phyloP scores from a whole-genome alignment of 129 eudicot genomes.

The Tagetes erecta region DNA sequence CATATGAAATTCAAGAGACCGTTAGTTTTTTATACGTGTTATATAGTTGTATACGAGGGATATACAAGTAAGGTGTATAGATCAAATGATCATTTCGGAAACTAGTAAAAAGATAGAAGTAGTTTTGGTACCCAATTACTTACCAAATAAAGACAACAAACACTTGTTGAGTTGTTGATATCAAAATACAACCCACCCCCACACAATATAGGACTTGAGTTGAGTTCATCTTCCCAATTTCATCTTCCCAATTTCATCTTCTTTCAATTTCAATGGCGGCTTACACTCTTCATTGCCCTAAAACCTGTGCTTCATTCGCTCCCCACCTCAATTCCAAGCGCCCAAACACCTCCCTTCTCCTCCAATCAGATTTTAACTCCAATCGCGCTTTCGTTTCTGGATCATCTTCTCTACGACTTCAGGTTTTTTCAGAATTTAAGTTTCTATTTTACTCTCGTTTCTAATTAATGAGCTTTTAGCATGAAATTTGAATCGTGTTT shows the following conservation, averaged over 20 bases:
- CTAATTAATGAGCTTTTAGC: not conserved
- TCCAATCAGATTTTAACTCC: conserved; percentile 38
- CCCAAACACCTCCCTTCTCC: conserved; percentile 13
- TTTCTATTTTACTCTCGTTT: not conserved
- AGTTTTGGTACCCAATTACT: too few relatives aligned
- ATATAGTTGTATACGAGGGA: too few relatives aligned
- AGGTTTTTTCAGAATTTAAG: conserved; percentile 22
- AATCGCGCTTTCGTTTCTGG: conserved; percentile 17
- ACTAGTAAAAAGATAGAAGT: too few relatives aligned
- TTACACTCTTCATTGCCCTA: conserved; percentile 55
- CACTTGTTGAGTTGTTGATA: too few relatives aligned
- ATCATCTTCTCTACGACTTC: conserved; percentile 18
- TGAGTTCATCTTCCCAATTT: not conserved
- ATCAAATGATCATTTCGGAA: too few relatives aligned
- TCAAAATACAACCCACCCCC: not conserved
- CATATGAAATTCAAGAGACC: too few relatives aligned
- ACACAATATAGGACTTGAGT: not conserved
- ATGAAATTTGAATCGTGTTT: not conserved
- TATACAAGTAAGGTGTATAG: too few relatives aligned
- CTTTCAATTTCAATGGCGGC: conserved; percentile 44
- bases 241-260: not conserved
- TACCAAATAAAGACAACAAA: too few relatives aligned
- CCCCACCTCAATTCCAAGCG: conserved; percentile 17
- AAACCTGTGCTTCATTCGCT: conserved; percentile 31
- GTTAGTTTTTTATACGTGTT: too few relatives aligned